phyloP scores from a whole-genome alignment of 768 basidiomycete genomes.

The Trametes gibbosa region DNA sequence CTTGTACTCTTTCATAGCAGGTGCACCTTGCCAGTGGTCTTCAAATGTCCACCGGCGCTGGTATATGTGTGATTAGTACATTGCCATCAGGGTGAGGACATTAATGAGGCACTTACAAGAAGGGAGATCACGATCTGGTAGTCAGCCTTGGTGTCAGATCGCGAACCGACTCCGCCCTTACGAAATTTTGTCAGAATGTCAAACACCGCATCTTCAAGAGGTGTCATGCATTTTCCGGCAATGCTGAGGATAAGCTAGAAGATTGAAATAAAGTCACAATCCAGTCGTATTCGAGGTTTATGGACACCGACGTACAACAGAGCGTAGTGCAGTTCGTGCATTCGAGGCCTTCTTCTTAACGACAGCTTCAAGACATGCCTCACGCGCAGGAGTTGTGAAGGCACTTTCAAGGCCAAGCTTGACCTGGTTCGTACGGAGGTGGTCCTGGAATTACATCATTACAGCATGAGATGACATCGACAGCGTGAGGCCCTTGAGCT shows the following conservation, averaged over 20 bases:
- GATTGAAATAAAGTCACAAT: too few relatives aligned
- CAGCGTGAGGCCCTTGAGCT: too few relatives aligned
- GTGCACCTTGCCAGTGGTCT: not conserved
- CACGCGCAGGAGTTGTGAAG: not conserved
- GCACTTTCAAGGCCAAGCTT: not conserved
- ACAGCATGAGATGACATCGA: too few relatives aligned
- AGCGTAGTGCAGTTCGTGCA: not conserved
- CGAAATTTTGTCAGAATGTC: not conserved
- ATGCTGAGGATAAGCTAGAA: not conserved
- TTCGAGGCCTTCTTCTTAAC: not conserved
- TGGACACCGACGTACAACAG: too few relatives aligned
- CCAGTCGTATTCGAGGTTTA: too few relatives aligned
- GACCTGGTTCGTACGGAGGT: not conserved
- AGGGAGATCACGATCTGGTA: not conserved
- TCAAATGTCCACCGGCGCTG: slow-evolving; percentile 3
- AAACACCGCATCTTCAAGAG: not conserved
- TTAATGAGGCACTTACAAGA: not conserved
- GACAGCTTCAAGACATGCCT: not conserved
- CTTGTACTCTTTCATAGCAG: not conserved
- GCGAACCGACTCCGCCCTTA: not conserved
- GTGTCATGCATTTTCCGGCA: not conserved
- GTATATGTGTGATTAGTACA: not conserved
- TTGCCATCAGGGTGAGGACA: not conserved
- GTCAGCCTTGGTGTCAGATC: not conserved
- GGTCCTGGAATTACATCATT: not conserved